Conservation (phyloP, 192 early-diverging fungal genomes). For the Geranomyces variabilis region DNA sequence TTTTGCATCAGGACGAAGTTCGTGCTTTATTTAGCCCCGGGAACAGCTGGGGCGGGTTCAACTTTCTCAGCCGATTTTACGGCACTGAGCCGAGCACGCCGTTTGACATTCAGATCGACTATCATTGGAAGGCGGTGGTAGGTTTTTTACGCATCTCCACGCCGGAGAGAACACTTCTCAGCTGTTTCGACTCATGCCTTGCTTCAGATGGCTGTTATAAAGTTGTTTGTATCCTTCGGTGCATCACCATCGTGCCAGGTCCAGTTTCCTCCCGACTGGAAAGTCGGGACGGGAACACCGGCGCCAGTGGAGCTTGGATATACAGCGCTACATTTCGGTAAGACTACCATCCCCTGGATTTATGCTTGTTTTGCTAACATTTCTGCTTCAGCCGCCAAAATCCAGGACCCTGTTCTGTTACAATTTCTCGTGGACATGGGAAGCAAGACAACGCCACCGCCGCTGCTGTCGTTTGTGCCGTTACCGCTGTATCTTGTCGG, state of each 20-base stretch:
- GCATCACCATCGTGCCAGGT: background rate
- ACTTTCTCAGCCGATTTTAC: too few species aligned
- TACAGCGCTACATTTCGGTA: slow-evolving; percentile 1
- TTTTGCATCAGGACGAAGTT: background rate
- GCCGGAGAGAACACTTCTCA: too few species aligned
- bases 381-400: too few species aligned
- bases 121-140: too few species aligned
- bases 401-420: background rate
- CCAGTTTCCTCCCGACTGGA: background rate
- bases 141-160: too few species aligned
- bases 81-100: too few species aligned
- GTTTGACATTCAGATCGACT: too few species aligned
- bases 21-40: too few species aligned
- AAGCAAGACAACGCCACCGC: background rate
- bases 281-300: background rate
- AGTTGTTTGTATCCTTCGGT: slow-evolving; percentile 2
- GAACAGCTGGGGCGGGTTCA: too few species aligned
- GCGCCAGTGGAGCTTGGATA: background rate
- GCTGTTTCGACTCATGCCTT: too few species aligned
- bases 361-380: too few species aligned
- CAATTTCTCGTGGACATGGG: background rate
- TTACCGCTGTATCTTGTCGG: background rate
- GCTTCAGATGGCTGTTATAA: background rate
- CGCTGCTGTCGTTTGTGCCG: background rate
- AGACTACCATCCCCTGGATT: too few species aligned